Percentiles rank a stretch among this genome's conserved stretches.
Evolutionary conservation across 768 basidiomycete species (phyloP).

Genomic region (Kwoniella mangroviensis): DNA sequence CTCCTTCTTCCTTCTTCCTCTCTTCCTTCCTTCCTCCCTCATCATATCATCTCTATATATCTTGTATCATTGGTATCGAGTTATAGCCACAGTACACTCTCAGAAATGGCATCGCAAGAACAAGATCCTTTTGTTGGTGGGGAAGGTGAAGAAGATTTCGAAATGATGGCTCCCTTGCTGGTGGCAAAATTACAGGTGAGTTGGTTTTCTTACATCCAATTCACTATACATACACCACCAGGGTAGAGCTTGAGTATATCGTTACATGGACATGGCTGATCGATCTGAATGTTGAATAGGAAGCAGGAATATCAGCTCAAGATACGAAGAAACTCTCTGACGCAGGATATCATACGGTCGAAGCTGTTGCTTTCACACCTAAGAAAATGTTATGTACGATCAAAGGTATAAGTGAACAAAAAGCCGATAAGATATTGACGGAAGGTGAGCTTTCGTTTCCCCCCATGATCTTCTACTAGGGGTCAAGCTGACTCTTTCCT

Average conservation of each 20-base stretch:
- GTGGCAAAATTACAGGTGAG: conserved; percentile 68
- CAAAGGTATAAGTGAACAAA: conserved; percentile 95
- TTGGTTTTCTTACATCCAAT: background rate
- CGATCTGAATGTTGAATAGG: conserved; percentile 60
- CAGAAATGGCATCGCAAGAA: conserved; percentile 40
- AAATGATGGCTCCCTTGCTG: conserved; percentile 78
- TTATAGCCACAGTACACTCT: background rate
- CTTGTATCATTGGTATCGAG: conserved; percentile 2
- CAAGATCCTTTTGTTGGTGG: conserved; percentile 43
- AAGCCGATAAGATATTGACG: conserved; percentile 91
- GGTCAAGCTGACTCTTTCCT: no score
- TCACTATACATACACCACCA: background rate
- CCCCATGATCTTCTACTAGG: no score
- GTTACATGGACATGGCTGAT: no score
- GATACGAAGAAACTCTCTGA: conserved; percentile 95
- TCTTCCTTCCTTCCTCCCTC: background rate
- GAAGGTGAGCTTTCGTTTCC: conserved; percentile 68
- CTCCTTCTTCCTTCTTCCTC: conserved; percentile 5
- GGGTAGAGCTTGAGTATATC: no score
- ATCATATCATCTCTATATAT: background rate
- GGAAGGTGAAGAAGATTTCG: conserved; percentile 63
- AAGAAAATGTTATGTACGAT: conserved; percentile 88
- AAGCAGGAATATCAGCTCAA: conserved; percentile 82
- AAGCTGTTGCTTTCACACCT: conserved; percentile 93
- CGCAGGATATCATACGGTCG: conserved; percentile 89